Conservation (phyloP, 768 basidiomycete species). For the Lactarius evosmus region DNA sequence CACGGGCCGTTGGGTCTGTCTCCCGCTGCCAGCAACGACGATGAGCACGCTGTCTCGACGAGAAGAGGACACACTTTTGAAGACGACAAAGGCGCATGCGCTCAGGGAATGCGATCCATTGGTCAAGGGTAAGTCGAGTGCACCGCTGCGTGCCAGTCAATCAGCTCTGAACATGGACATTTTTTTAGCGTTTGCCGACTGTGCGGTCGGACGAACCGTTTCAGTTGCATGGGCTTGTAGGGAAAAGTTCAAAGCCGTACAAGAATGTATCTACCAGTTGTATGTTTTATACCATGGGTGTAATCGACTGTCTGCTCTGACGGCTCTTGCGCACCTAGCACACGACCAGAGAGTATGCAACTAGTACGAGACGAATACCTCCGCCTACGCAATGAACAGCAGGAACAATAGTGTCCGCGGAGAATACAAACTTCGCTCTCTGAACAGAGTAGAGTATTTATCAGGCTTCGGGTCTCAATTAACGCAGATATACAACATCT, state of each 20-base stretch:
- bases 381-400: conserved; percentile 51
- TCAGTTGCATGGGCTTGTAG: conserved; percentile 86
- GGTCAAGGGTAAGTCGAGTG: conserved; percentile 58
- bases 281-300: conserved; percentile 40
- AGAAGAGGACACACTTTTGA: conserved; percentile 83
- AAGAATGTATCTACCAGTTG: conserved; percentile 80
- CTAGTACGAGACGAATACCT: conserved; percentile 68
- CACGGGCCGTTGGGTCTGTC: conserved; percentile 7
- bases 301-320: not conserved
- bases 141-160: not conserved
- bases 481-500: not conserved
- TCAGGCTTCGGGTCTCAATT: conserved; percentile 15
- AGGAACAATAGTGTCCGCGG: conserved; percentile 18
- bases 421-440: not conserved
- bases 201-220: conserved; percentile 73
- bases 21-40: not conserved
- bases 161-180: not conserved
- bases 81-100: conserved; percentile 76
- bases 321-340: conserved; percentile 41
- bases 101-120: conserved; percentile 72
- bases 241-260: conserved; percentile 61
- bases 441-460: not conserved
- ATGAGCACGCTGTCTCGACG: conserved; percentile 87
- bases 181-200: conserved; percentile 74
- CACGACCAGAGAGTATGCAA: conserved; percentile 72